phyloP scores from a whole-genome alignment of 2,329 filamentous ascomycete genomes.

The Sarocladiaceae sp. region DNA sequence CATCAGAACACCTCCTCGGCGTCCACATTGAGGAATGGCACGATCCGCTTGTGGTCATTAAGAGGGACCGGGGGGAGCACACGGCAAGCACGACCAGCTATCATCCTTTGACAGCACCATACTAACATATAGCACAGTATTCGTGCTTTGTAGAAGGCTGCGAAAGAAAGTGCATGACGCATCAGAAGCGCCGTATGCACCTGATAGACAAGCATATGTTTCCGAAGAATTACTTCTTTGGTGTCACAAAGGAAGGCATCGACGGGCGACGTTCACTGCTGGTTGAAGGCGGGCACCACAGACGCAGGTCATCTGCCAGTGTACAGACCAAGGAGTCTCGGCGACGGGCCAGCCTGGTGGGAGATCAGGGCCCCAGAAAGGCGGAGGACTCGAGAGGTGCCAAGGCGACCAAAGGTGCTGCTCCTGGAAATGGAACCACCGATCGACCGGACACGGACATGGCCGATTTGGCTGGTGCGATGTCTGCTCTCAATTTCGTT shows the following conservation, averaged over 20 bases:
- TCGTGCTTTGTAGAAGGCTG: conserved; percentile 87
- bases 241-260: conserved; percentile 81
- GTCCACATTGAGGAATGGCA: conserved; percentile 90
- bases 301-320: conserved; percentile 36
- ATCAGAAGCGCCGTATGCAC: conserved; percentile 79
- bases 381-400: background rate
- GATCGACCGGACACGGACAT: conserved; percentile 43
- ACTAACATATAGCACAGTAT: conserved; percentile 47
- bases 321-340: conserved; percentile 25
- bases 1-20: conserved; percentile 70
- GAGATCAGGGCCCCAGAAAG: conserved; percentile 13
- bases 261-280: conserved; percentile 78
- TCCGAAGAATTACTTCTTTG: conserved; percentile 82
- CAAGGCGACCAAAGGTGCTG: background rate
- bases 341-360: conserved; percentile 25
- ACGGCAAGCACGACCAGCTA: conserved; percentile 51
- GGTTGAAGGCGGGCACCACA: conserved; percentile 45
- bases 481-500: conserved; percentile 67
- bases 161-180: conserved; percentile 74
- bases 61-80: conserved; percentile 74
- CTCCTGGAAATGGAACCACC: conserved; percentile 15
- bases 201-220: conserved; percentile 93
- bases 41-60: conserved; percentile 68
- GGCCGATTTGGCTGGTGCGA: conserved; percentile 57
- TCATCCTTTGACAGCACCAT: background rate